Evolutionary conservation across 2,329 filamentous ascomycete genomes (phyloP), one percentile per base, ranked within the genome.

Genomic region (Biscogniauxia mediterranea): DNA sequence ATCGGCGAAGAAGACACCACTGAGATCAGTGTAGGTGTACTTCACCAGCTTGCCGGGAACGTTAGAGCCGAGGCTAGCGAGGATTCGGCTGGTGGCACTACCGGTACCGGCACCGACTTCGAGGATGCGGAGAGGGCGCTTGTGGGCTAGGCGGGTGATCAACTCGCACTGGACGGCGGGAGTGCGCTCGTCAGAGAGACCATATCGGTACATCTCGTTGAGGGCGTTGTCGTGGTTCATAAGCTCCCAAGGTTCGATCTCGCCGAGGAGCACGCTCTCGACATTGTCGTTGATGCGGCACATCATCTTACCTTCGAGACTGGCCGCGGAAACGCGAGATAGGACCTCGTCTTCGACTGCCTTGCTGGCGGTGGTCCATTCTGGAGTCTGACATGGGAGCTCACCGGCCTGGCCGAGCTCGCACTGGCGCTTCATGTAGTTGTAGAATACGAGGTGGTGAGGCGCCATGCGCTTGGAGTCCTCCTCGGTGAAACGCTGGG

Each of bases 11-110:
- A 79, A 79, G 23, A 71, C 74, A 23, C 74, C 66, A 1, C 75
- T 75, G 50, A 80, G 76, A 62, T 82, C 79, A 0, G 80, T 81
- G 67, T 75, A 83, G 0, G 76, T 79, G 61, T 81, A 82, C 20
- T 75, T 73, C 2, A 70, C 64, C 54, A 79, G 76, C 28, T 67
- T 65, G 20, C 70, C 69, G 19, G 67, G 60, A 49, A 69, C 57
- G 42, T 68, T 57, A 23, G 68, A 52, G 3, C 71, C 73, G 4
- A 81, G 66, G 2, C 63, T 60, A 1, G 70, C 64, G 9, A 82
- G 66, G n/a, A 82, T 71, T 3, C 59, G 58, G 23, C 72, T 70
- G 0, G 80, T 81, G 0, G 78, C 72, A 9, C 73, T 75, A 25
- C 79, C 80, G 1, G 77, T 80, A 15, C 80, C 79, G 9, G 76